A percentile compares a stretch with the other conserved stretches of the same genome.
Conservation (phyloP, 2,329 filamentous ascomycete genomes). For the Hypoxylon sp. region DNA sequence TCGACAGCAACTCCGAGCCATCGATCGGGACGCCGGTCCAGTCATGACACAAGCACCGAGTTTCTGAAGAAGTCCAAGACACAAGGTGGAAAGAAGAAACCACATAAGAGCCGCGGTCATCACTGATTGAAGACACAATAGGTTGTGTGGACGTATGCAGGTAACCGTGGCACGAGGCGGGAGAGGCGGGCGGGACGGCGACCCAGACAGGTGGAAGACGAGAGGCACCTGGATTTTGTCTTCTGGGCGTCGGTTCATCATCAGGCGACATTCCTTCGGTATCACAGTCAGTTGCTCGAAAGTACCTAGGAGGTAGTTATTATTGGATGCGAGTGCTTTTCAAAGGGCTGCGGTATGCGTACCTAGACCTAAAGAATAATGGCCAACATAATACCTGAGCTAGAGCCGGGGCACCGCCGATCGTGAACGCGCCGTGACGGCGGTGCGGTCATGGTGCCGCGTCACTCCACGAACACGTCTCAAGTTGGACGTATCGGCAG, state of each 20-base stretch:
- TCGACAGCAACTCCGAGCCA: constrained; percentile 29
- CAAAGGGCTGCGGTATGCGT: too few species aligned
- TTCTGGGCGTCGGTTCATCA: constrained; percentile 14
- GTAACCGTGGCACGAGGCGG: background rate
- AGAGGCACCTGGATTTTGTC: constrained; percentile 2
- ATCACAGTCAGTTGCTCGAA: constrained; percentile 21
- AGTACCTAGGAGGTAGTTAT: too few species aligned
- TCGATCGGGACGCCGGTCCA: constrained; percentile 35
- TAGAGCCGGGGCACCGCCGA: too few species aligned
- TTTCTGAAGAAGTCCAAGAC: constrained; percentile 40
- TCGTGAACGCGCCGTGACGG: too few species aligned
- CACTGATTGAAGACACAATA: constrained; percentile 22
- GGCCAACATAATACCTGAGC: too few species aligned
- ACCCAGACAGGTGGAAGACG: constrained; percentile 5
- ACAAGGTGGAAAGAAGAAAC: constrained; percentile 42
- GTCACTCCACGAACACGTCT: background rate
- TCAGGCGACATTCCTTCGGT: constrained; percentile 24
- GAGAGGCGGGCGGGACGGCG: background rate
- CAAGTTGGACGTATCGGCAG: background rate
- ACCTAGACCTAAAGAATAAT: background rate
- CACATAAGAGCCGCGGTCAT: constrained; percentile 40
- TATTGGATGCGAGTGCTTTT: too few species aligned
- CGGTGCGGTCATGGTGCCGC: too few species aligned
- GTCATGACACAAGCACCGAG: constrained; percentile 37
- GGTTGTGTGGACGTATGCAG: constrained; percentile 18